These are phyloP conservation scores for Austroboletus festivus DNA, from an alignment of 768 basidiomycete genomes.

Conservation along the genomic window DNA sequence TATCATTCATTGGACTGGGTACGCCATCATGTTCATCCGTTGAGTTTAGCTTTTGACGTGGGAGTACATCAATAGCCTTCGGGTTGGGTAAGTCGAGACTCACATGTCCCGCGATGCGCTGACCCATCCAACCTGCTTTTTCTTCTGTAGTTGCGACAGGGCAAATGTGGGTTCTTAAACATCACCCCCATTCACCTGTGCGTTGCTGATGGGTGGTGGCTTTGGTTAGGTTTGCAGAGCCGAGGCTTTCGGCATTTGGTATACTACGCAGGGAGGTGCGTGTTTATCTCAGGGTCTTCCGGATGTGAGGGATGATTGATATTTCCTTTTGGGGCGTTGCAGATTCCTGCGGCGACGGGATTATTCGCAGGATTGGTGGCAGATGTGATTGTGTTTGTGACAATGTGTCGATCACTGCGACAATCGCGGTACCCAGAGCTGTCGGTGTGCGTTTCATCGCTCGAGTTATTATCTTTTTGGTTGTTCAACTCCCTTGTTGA, in stretches of 20 bases:
- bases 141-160: constrained; percentile 18
- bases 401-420: constrained; percentile 22
- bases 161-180: constrained; percentile 24
- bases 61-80: constrained; percentile 18
- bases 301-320: background rate
- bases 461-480: background rate
- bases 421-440: constrained; percentile 15
- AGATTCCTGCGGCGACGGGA: constrained; percentile 17
- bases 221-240: constrained; percentile 19
- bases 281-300: background rate
- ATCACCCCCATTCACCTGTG: background rate
- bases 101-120: background rate
- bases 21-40: background rate
- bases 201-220: constrained; percentile 8
- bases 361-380: constrained; percentile 6
- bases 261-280: constrained; percentile 20
- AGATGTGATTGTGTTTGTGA: constrained; percentile 13
- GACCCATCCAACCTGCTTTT: background rate
- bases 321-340: background rate
- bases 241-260: constrained; percentile 21
- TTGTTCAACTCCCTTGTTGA: background rate
- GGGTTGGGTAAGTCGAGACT: constrained; percentile 24
- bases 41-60: constrained; percentile 13
- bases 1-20: constrained; percentile 24
- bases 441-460: constrained; percentile 12